Evolutionary conservation across 371 early-diverging fungal genomes (phyloP), one percentile per base, ranked within the genome.

Genomic region (Lichtheimia ornata): DNA sequence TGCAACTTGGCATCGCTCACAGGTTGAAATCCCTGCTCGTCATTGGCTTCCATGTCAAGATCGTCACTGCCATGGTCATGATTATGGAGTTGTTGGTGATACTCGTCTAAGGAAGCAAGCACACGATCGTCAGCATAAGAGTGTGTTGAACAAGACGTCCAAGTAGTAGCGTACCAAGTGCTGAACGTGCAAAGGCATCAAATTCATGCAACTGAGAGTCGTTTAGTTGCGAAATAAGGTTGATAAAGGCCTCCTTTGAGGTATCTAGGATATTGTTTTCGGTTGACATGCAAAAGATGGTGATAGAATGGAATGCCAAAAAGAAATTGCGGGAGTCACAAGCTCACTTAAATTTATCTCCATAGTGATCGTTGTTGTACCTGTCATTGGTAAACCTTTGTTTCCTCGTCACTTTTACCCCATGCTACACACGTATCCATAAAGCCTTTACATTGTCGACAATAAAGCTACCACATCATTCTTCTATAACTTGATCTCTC

Each of bases 151-250:
- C 28, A 28, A 35, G 24, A 50, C 25, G 40, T 15, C 27, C 13
- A 22, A 17, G 15, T 15, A 17, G 15, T 15, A 22, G 50, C 20
- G 28, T 76, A 85, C 85, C 79, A 35, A 85, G 61, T 27, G 85
- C 85, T 18, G 81, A 75, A 17, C 75, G 72, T 25, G 77, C 84
- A 77, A 85, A 85, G 1, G 76, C 62, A 55, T 83, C 77, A 58
- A 85, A 85, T 12, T 75, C 70, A 52, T 83, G 79, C 24, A 85
- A 71, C 53, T 85, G 75, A 18, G 70, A 62, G 40, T 75, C 80
- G 28, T 84, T 70, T 7, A 85, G 58, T 14, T 81, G 71, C 11
- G 83, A 76, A 13, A 85, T 61, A 35, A 85, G 70, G n/a, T 71
- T 69, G 20, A 83, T 62, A 57, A 85, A 85, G 27, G 73, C 71